phyloP scores from a whole-genome alignment of 371 early-diverging fungal species.

The Mucor circinelloides region DNA sequence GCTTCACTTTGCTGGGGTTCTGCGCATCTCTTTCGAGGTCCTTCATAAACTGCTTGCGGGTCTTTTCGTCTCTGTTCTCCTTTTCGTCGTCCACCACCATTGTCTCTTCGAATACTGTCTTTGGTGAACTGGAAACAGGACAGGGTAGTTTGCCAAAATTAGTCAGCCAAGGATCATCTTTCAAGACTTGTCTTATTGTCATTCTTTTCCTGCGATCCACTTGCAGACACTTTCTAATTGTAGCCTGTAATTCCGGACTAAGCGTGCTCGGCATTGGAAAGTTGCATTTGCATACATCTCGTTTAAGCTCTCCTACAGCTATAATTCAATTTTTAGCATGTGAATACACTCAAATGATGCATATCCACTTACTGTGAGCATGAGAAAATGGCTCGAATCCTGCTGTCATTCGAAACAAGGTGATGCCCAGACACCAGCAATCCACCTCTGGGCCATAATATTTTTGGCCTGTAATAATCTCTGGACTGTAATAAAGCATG shows the following conservation, averaged over 20 bases:
- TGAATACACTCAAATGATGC: background rate
- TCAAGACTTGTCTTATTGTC: conserved; percentile 47
- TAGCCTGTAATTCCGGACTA: conserved; percentile 47
- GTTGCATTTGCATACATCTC: conserved; percentile 64
- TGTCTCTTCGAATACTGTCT: conserved; percentile 24
- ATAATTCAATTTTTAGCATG: background rate
- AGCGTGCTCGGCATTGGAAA: conserved; percentile 56
- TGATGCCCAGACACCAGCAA: conserved; percentile 85
- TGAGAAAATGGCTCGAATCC: conserved; percentile 89
- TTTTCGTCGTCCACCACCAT: conserved; percentile 24
- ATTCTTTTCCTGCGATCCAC: conserved; percentile 51
- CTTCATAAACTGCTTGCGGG: conserved; percentile 17
- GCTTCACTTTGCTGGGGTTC: conserved; percentile 7
- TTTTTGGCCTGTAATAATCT: conserved; percentile 64
- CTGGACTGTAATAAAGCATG: conserved; percentile 61
- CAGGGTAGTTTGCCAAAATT: conserved; percentile 31
- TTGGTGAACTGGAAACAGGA: conserved; percentile 17
- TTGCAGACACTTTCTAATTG: conserved; percentile 58
- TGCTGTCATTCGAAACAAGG: conserved; percentile 89
- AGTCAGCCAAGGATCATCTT: conserved; percentile 60
- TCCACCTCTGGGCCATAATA: conserved; percentile 72
- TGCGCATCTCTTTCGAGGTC: conserved; percentile 16
- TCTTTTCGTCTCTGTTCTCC: conserved; percentile 10
- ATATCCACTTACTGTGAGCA: conserved; percentile 42
- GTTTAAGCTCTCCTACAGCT: conserved; percentile 67